Evolutionary conservation across 2,329 filamentous ascomycete species (phyloP), one percentile per base, ranked within the genome.

Genomic region (Ramularia collo-cygni): DNA sequence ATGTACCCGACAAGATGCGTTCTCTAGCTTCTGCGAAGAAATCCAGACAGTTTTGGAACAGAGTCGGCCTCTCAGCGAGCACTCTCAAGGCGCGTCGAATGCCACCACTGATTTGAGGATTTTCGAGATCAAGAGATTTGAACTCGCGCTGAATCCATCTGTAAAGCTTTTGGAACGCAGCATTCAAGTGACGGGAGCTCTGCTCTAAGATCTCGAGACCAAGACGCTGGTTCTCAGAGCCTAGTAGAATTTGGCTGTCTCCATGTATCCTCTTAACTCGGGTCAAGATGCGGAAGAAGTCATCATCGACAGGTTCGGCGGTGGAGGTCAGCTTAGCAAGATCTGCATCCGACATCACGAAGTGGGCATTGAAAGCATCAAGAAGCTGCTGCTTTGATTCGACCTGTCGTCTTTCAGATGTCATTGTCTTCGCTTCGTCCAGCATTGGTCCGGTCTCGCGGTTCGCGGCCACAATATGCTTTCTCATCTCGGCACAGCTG

Each of bases 121-220:
- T 95, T 57, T 98, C 92, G 7, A 96, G 74, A 59, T 96, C 93
- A 36, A 96, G 67, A 0, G 81, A 82, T 61, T 89, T 94, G 66
- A 98, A 93, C 55, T 95, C 88, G 43, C 84, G 81, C 60, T 95
- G 89, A 14, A 94, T 81, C 90, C 90, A 98, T 54, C 86, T 81
- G 64, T 94, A 95, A 2, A 98, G 74, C 60, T 95, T 98, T 59
- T 98, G 90, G 54, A 92, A 98, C 4, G 86, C 90, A 12, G 81
- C 74, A 56, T 95, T 92, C 35, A 98, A 74, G 46, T 86, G 79
- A 43, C 86, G 87, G 0, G 88, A 89, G 40, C 82, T 90, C 60
- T 90, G 79, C 47, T 95, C 90, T 74, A 96, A 89, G 35, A 96
- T 76, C 54, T 96, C 89, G 3, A 93, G 70, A 0, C 90, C 92